phyloP scores from a whole-genome alignment of 2,329 filamentous ascomycete genomes.

The Penicillium sp. region DNA sequence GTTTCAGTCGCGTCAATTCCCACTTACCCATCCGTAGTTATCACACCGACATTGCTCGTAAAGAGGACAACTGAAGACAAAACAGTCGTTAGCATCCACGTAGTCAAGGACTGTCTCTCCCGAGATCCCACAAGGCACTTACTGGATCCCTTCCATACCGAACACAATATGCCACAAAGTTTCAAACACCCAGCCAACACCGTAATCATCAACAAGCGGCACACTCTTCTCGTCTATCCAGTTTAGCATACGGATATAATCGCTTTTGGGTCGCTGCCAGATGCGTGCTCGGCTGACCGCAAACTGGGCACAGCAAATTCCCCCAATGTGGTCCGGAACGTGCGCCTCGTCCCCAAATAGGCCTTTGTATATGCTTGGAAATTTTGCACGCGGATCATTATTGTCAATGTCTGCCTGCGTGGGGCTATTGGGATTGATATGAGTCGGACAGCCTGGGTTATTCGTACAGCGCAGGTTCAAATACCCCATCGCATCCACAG shows the following conservation, averaged over 20 bases:
- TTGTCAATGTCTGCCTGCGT: conserved; percentile 18
- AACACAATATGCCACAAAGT: conserved; percentile 26
- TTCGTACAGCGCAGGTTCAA: conserved; percentile 34
- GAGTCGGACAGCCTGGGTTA: conserved; percentile 34
- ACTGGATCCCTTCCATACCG: conserved; percentile 14
- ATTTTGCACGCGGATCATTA: conserved; percentile 20
- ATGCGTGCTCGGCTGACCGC: conserved; percentile 21
- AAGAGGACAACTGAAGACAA: not conserved
- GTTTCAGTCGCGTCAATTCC: not conserved
- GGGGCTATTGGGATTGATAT: conserved; percentile 28
- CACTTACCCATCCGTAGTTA: conserved; percentile 4
- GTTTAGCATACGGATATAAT: conserved; percentile 20
- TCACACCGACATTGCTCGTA: conserved; percentile 9
- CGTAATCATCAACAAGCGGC: conserved; percentile 10
- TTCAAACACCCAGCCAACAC: conserved; percentile 22
- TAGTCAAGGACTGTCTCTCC: no score
- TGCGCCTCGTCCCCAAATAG: conserved; percentile 8
- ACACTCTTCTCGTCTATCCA: conserved; percentile 13
- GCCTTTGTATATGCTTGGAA: conserved; percentile 13
- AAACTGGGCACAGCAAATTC: conserved; percentile 24
- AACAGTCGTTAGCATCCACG: not conserved
- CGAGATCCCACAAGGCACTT: not conserved
- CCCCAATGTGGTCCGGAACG: conserved; percentile 9
- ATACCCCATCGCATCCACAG: conserved; percentile 33
- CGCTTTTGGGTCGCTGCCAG: conserved; percentile 10